Percentiles rank a stretch among this genome's conserved stretches.
phyloP scores from a whole-genome alignment of 371 early-diverging fungal genomes.

The Sporodiniella umbellata region DNA sequence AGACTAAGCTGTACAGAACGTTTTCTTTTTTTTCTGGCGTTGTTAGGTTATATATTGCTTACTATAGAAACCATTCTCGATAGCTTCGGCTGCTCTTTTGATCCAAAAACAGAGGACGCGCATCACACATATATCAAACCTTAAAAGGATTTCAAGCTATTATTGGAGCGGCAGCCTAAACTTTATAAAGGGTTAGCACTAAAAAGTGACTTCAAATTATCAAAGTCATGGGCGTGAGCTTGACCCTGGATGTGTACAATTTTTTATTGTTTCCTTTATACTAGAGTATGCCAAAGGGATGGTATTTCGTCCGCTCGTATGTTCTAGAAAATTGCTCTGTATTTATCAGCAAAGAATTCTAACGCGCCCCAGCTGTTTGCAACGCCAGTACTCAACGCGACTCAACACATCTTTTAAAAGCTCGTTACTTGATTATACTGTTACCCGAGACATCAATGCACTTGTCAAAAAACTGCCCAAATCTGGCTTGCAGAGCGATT shows the following conservation, averaged over 20 bases:
- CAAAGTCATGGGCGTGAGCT: not conserved
- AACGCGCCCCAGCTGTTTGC: not conserved
- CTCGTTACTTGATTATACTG: constrained; percentile 6
- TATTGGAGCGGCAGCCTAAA: too few relatives aligned
- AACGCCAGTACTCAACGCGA: not conserved
- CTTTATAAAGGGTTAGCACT: not conserved
- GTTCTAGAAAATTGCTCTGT: constrained; percentile 11
- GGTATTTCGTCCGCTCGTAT: constrained; percentile 28
- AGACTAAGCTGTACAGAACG: too few relatives aligned
- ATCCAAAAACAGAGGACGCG: too few relatives aligned
- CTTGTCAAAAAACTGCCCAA: constrained; percentile 9
- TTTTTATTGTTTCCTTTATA: not conserved
- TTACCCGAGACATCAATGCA: constrained; percentile 1
- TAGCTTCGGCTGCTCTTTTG: too few relatives aligned
- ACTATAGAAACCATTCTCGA: too few relatives aligned
- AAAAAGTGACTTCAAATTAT: constrained; percentile 1
- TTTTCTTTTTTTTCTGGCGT: too few relatives aligned
- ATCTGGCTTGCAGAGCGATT: not conserved
- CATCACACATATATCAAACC: too few relatives aligned
- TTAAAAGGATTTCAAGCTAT: too few relatives aligned
- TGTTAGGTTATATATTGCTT: too few relatives aligned
- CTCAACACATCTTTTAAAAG: not conserved
- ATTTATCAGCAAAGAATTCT: constrained; percentile 1
- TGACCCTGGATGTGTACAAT: not conserved
- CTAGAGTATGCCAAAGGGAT: constrained; percentile 25